phyloP scores from a whole-genome alignment of 2,329 filamentous ascomycete genomes.

The Epichloe glyceriae region DNA sequence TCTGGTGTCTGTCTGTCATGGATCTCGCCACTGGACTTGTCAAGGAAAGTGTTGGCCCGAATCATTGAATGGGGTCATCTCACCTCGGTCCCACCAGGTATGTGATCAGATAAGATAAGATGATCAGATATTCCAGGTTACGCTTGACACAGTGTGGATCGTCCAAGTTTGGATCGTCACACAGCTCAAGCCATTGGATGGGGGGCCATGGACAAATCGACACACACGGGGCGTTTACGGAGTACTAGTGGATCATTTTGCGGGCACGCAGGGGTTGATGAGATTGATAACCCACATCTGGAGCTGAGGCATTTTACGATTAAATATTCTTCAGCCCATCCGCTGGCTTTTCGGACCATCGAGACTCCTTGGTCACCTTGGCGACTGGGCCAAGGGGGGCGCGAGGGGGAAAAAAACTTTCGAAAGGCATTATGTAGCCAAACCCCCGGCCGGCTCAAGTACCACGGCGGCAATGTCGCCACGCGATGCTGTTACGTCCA shows the following conservation, averaged over 20 bases:
- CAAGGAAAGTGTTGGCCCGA: neutral
- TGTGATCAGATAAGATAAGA: slow-evolving; percentile 1
- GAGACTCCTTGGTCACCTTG: no score
- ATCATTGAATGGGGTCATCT: neutral
- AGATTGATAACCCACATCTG: neutral
- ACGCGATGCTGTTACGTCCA: neutral
- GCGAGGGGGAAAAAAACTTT: no score
- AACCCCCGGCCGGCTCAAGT: neutral
- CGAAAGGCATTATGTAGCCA: no score
- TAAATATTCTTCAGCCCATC: neutral
- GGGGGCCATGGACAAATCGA: neutral
- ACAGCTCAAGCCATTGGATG: neutral
- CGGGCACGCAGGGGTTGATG: neutral
- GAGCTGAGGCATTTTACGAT: neutral
- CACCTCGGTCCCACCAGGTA: neutral
- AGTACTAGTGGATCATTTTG: neutral
- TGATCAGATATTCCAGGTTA: neutral
- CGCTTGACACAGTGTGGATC: neutral
- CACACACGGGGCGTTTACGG: neutral
- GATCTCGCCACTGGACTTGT: no score
- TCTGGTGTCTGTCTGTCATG: neutral
- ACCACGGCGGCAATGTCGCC: neutral
- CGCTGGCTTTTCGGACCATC: no score
- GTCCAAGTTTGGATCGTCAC: neutral
- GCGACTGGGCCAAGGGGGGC: no score